Evolutionary conservation across 2,329 filamentous ascomycete species (phyloP).

Genomic region (Bipolaris sorokiniana): DNA sequence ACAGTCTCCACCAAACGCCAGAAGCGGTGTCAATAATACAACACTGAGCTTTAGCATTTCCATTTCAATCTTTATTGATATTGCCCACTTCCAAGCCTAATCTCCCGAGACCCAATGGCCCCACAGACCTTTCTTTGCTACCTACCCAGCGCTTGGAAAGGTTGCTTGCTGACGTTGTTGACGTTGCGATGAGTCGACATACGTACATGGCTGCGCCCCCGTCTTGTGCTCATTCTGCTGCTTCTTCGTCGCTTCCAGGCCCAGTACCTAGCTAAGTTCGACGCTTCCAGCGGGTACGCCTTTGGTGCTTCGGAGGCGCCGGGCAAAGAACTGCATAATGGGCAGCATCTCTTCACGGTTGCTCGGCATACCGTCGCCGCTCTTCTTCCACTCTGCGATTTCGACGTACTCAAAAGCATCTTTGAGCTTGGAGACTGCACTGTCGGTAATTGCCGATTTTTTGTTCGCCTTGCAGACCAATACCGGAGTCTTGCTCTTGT

Average conservation of each 20-base stretch:
- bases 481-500: conserved; percentile 68
- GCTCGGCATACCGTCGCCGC: conserved; percentile 81
- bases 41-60: background rate
- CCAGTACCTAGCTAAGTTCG: conserved; percentile 48
- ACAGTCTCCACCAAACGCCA: background rate
- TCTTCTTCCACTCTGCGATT: conserved; percentile 55
- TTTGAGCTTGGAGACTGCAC: conserved; percentile 68
- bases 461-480: conserved; percentile 64
- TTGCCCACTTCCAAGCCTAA: background rate
- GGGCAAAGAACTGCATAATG: conserved; percentile 82
- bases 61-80: no score
- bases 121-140: background rate
- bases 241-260: background rate
- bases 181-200: no score
- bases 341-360: conserved; percentile 85
- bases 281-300: conserved; percentile 61
- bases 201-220: background rate
- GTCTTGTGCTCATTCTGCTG: background rate
- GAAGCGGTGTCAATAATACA: background rate
- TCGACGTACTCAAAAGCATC: conserved; percentile 63
- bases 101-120: background rate
- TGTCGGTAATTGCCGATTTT: conserved; percentile 63
- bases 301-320: conserved; percentile 63
- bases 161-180: background rate
- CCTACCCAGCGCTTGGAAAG: conserved; percentile 15